Evolutionary conservation across 192 early-diverging fungal species (phyloP), one percentile per base, ranked within the genome.

Genomic region (Entomortierella lignicola): DNA sequence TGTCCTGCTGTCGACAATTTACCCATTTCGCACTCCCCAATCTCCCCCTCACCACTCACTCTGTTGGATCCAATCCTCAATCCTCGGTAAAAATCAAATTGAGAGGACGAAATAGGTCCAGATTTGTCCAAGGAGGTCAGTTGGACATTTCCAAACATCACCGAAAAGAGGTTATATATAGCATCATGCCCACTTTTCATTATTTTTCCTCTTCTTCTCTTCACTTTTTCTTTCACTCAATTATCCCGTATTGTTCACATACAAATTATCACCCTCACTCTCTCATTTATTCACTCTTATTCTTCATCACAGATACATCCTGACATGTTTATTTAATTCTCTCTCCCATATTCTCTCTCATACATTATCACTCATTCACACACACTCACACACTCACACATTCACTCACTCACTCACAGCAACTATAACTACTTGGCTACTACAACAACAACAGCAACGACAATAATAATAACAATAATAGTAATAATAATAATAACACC

Each of bases 41-140:
- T 31, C 13, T 10, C 10, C 50, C 31, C 37, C 52, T 47, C 18
- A 34, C 52, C n/a, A 25, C 25, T 52, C 18, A 3, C 4, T 30
- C n/a, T 18, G 5, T 20, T 64, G 10, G n/a, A 47, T 30, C 7
- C 7, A 48, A 52, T 18, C 30, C 29, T 12, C 51, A 54, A 66
- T 66, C 52, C 63, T 66, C 63, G 63, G 63, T 66, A 66, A 66
- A 53, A 63, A 63, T 23, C n/a, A 51, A 37, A 59, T 29, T 12
- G 59, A 44, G 11, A 44, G 13, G 8, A 29, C 31, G 11, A 29
- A 2, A 37, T 2, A 1, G 41, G 52, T 66, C 63, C 63, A 66
- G 63, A 66, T 66, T 66, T 55, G 63, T 66, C 63, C 39, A 55
- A 55, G 25, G 15, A 2, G 63, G 63, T 66, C 63, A 66, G 63